A percentile compares a stretch with the other conserved stretches of the same genome.
These are phyloP conservation scores for Backusella psychrophila DNA, from an alignment of 192 early-diverging fungal species.

Conservation along the genomic window DNA sequence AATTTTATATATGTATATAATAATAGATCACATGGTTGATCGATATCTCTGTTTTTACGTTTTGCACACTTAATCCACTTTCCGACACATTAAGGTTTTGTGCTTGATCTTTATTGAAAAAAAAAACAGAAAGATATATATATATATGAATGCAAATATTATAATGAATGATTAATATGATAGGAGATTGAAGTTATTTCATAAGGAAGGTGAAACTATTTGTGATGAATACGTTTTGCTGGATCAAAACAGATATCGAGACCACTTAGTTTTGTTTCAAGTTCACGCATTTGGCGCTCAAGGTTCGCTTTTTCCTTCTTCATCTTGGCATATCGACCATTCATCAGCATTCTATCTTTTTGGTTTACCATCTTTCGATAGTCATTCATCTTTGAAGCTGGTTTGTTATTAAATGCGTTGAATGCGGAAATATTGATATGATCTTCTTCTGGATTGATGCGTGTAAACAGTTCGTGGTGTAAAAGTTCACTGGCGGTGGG, in stretches of 20 bases:
- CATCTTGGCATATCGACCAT: slow-evolving; percentile 4
- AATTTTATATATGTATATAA: no score
- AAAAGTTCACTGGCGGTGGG: slow-evolving; percentile 70
- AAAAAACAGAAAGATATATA: neutral
- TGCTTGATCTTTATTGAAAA: neutral
- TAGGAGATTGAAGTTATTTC: neutral
- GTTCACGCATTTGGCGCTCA: neutral
- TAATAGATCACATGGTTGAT: neutral
- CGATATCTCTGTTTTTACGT: neutral
- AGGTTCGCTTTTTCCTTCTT: slow-evolving; percentile 1
- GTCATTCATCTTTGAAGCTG: neutral
- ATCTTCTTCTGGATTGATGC: neutral
- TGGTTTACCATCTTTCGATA: neutral
- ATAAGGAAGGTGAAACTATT: neutral
- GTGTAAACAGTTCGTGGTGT: slow-evolving; percentile 60
- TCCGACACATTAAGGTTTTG: neutral
- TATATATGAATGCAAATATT: no score
- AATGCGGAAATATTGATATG: slow-evolving; percentile 2
- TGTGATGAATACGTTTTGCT: neutral
- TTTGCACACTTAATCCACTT: neutral
- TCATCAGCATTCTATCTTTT: neutral
- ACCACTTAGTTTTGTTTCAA: neutral
- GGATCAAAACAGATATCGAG: slow-evolving; percentile 2
- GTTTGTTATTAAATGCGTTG: neutral
- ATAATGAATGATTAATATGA: no score